These are phyloP conservation scores for Chaetomiaceae sp. DNA, from an alignment of 2,329 filamentous ascomycete genomes.

Conservation along the genomic window DNA sequence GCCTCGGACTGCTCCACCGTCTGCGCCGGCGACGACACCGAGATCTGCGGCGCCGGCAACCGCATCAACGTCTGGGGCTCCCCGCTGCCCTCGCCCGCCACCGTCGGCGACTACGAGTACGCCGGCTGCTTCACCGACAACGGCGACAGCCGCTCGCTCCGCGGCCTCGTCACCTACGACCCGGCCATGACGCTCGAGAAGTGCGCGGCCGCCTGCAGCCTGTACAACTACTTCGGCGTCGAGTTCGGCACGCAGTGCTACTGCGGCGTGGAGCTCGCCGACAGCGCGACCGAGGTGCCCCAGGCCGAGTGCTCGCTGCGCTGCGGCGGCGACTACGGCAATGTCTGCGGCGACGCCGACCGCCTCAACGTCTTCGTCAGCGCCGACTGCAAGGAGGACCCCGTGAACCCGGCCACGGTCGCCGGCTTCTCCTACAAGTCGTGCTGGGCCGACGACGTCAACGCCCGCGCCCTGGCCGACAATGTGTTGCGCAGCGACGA, in stretches of 20 bases:
- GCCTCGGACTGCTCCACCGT: constrained; percentile 22
- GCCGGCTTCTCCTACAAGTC: constrained; percentile 11
- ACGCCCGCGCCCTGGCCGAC: constrained; percentile 10
- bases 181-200: constrained; percentile 34
- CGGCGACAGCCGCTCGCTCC: constrained; percentile 7
- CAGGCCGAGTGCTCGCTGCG: constrained; percentile 21
- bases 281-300: constrained; percentile 9
- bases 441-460: constrained; percentile 15
- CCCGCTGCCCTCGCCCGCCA: constrained; percentile 16
- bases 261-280: constrained; percentile 23
- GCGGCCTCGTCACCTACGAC: constrained; percentile 16
- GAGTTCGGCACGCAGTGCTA: constrained; percentile 34
- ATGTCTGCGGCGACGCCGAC: constrained; percentile 23
- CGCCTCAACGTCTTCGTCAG: constrained; percentile 20
- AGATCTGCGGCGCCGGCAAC: constrained; percentile 24
- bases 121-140: constrained; percentile 21
- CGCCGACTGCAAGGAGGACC: not conserved
- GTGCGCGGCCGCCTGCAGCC: constrained; percentile 29
- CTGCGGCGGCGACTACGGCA: constrained; percentile 20
- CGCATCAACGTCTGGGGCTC: constrained; percentile 22
- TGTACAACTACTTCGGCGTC: constrained; percentile 34
- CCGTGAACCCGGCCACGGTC: constrained; percentile 4
- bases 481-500: constrained; percentile 40
- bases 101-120: constrained; percentile 16
- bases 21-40: constrained; percentile 22